Conservation (phyloP, 805 yeast genomes). For the Kluyveromyces lactis region DNA sequence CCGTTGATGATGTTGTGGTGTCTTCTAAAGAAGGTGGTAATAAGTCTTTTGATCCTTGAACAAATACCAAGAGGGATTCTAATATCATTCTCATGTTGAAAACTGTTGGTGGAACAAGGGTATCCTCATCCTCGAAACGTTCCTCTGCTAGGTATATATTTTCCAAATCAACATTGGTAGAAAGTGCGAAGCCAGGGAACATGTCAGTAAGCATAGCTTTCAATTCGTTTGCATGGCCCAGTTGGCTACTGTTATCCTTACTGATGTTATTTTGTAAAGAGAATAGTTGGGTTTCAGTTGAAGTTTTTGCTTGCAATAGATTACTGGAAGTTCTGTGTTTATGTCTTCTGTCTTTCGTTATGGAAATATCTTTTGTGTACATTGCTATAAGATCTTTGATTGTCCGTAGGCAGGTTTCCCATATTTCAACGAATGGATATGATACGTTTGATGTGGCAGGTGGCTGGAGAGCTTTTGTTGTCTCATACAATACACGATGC, state of each 20-base stretch:
- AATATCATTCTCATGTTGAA: slow-evolving; percentile 74
- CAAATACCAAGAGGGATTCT: slow-evolving; percentile 63
- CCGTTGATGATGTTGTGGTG: slow-evolving; percentile 26
- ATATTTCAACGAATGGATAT: slow-evolving; percentile 35
- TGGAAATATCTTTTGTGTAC: slow-evolving; percentile 3
- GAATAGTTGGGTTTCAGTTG: slow-evolving; percentile 10
- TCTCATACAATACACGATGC: slow-evolving; percentile 57
- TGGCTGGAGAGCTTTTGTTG: slow-evolving; percentile 32
- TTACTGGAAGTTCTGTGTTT: slow-evolving; percentile 10
- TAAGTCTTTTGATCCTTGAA: slow-evolving; percentile 46
- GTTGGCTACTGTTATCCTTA: slow-evolving; percentile 14
- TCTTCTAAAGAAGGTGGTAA: slow-evolving; percentile 25
- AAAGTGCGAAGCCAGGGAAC: slow-evolving; percentile 58
- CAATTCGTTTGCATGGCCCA: slow-evolving; percentile 34
- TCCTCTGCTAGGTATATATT: slow-evolving; percentile 54
- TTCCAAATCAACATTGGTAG: slow-evolving; percentile 28
- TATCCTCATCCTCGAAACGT: slow-evolving; percentile 48
- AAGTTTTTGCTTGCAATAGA: not conserved
- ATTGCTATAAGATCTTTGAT: slow-evolving; percentile 28
- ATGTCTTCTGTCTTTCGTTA: not conserved
- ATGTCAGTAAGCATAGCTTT: slow-evolving; percentile 45
- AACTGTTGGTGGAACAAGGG: slow-evolving; percentile 59
- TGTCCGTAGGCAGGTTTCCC: slow-evolving; percentile 37
- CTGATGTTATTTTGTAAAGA: slow-evolving; percentile 23
- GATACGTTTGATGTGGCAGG: slow-evolving; percentile 16